Percentiles rank a stretch among this genome's conserved stretches.
Evolutionary conservation across 1,139 yeast genomes (phyloP).

Genomic region (Nakaseomyces sp.): DNA sequence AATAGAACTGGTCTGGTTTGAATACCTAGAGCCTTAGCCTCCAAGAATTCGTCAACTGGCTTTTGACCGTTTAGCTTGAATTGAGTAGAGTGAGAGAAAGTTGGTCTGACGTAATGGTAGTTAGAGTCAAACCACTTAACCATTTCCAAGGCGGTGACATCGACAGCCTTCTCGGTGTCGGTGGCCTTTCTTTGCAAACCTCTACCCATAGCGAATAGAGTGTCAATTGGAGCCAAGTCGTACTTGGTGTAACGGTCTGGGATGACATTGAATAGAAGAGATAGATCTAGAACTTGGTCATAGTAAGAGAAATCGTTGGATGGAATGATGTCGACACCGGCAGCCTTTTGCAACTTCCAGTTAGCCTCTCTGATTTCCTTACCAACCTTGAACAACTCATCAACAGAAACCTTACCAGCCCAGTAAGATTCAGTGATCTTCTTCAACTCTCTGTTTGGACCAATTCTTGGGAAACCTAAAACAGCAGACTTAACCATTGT

Average conservation of each 20-base stretch:
- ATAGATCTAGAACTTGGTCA: constrained; percentile 92
- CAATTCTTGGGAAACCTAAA: constrained; percentile 98
- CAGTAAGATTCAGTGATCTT: constrained; percentile 98
- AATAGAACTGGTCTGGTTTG: constrained; percentile 95
- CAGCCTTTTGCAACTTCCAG: constrained; percentile 96
- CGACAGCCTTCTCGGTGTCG: constrained; percentile 80
- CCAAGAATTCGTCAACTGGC: constrained; percentile 95
- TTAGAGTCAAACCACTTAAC: constrained; percentile 99
- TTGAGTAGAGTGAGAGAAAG: constrained; percentile 88
- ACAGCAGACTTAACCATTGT: constrained; percentile 90
- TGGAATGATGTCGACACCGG: constrained; percentile 95
- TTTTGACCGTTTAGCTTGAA: constrained; percentile 94
- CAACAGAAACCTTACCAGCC: constrained; percentile 85
- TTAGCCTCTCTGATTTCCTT: constrained; percentile 90
- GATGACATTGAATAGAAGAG: constrained; percentile 85
- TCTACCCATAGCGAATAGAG: constrained; percentile 98
- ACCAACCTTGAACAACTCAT: constrained; percentile 84
- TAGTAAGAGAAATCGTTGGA: constrained; percentile 97
- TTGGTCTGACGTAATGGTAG: constrained; percentile 99
- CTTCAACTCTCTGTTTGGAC: constrained; percentile 98
- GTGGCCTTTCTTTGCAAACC: constrained; percentile 97
- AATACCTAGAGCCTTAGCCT: constrained; percentile 93
- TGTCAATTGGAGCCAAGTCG: constrained; percentile 82
- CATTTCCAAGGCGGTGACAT: constrained; percentile 98
- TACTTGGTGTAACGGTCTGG: constrained; percentile 96